phyloP scores from a whole-genome alignment of 202 grass and related monocot genomes.

The Zoysia matrella region DNA sequence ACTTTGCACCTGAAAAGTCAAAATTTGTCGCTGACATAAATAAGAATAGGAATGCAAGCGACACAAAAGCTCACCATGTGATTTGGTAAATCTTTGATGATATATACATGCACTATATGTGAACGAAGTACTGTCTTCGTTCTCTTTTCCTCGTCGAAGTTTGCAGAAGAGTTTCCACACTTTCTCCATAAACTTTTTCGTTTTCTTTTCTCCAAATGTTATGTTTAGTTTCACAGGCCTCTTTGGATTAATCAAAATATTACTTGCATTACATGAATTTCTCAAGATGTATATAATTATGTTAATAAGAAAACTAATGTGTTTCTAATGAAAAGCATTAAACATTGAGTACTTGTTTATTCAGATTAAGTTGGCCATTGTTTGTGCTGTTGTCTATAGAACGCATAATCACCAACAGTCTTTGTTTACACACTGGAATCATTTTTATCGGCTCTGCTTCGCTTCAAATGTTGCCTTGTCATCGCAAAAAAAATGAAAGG shows the following conservation, averaged over 20 bases:
- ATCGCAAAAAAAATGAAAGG: background rate
- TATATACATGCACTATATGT: background rate
- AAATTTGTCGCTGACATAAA: background rate
- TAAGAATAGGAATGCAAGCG: too few relatives aligned
- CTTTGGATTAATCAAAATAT: too few relatives aligned
- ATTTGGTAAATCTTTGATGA: background rate
- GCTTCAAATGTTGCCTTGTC: background rate
- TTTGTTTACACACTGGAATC: conserved; percentile 29
- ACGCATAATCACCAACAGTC: conserved; percentile 20
- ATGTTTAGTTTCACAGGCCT: too few relatives aligned
- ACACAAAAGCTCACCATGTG: background rate
- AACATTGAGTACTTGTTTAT: background rate
- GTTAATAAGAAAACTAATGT: too few relatives aligned
- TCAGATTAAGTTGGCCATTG: background rate
- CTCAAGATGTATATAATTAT: too few relatives aligned
- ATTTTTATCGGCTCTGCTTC: background rate
- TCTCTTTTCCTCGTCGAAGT: too few relatives aligned
- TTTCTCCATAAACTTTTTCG: too few relatives aligned
- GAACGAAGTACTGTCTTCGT: too few relatives aligned
- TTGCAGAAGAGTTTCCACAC: too few relatives aligned
- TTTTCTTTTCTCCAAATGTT: too few relatives aligned
- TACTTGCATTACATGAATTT: too few relatives aligned
- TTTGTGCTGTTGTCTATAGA: conserved; percentile 8
- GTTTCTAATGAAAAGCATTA: background rate
- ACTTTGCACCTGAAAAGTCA: background rate